Percentiles rank a stretch among this genome's conserved stretches.
Evolutionary conservation across 305 asterid species (phyloP).

Genomic region (Rubia tinctorum): DNA sequence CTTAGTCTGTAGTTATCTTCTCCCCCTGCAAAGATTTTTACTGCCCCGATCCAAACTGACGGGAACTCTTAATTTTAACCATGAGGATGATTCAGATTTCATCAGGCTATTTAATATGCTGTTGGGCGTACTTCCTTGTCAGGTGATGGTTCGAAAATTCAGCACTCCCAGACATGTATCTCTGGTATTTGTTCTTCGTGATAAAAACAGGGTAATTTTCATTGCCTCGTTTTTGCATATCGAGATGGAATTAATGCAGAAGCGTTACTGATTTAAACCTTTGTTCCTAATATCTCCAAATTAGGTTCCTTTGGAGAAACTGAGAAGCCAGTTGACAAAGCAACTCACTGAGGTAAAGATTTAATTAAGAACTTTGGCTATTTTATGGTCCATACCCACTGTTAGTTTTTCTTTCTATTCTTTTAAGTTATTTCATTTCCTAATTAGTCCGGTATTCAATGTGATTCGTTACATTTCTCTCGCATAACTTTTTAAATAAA

Average conservation of each 20-base stretch:
- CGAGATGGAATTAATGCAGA: neutral
- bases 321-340: neutral
- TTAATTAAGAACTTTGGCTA: no score
- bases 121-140: neutral
- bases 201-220: neutral
- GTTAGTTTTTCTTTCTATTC: no score
- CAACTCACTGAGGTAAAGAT: neutral
- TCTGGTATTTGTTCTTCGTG: conserved; percentile 11
- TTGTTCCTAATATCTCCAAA: neutral
- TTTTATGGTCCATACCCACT: neutral
- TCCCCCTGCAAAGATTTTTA: no score
- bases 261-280: neutral
- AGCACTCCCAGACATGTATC: neutral
- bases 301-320: neutral
- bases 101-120: neutral
- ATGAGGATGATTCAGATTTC: no score
- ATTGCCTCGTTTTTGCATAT: neutral
- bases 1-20: no score
- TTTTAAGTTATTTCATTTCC: no score
- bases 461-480: no score
- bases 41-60: no score
- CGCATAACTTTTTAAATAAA: no score
- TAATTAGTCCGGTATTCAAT: no score
- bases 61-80: no score
- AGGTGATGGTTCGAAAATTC: conserved; percentile 10